Conservation (phyloP, 2,329 filamentous ascomycete genomes). For the Myriosclerotinia scirpicola region DNA sequence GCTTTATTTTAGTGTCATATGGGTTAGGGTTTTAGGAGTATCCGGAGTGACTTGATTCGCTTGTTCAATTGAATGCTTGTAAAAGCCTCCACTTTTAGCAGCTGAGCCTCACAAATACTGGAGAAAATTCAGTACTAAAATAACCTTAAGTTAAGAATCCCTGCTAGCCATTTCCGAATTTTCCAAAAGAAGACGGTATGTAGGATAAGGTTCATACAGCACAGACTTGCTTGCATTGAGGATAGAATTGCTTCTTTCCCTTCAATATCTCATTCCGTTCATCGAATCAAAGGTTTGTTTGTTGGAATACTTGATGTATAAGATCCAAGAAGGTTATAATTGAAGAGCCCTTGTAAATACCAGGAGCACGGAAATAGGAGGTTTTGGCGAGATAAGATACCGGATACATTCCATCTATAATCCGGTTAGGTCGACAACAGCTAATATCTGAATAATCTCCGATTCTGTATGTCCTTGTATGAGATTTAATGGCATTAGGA, state of each 20-base stretch:
- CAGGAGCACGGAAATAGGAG: neutral
- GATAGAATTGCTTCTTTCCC: slow-evolving; percentile 4
- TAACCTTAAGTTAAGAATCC: no score
- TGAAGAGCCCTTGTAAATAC: neutral
- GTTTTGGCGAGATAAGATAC: slow-evolving; percentile 12
- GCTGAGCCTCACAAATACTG: no score
- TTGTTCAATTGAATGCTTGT: no score
- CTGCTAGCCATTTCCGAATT: no score
- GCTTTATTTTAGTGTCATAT: no score
- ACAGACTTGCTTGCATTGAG: slow-evolving; percentile 14
- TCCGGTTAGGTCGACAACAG: neutral
- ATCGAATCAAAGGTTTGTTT: neutral
- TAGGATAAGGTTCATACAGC: slow-evolving; percentile 1
- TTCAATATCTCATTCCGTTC: neutral
- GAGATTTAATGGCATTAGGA: neutral
- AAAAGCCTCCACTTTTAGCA: no score
- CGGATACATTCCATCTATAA: neutral
- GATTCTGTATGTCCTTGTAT: neutral
- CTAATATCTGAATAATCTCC: neutral
- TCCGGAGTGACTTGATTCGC: no score
- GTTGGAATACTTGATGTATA: neutral
- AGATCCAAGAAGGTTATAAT: neutral
- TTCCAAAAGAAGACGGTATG: no score
- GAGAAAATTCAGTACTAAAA: no score
- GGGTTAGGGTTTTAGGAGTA: no score